These are phyloP conservation scores for Chrysosporium keratinophilum DNA, from an alignment of 2,329 filamentous ascomycete genomes.

Conservation along the genomic window DNA sequence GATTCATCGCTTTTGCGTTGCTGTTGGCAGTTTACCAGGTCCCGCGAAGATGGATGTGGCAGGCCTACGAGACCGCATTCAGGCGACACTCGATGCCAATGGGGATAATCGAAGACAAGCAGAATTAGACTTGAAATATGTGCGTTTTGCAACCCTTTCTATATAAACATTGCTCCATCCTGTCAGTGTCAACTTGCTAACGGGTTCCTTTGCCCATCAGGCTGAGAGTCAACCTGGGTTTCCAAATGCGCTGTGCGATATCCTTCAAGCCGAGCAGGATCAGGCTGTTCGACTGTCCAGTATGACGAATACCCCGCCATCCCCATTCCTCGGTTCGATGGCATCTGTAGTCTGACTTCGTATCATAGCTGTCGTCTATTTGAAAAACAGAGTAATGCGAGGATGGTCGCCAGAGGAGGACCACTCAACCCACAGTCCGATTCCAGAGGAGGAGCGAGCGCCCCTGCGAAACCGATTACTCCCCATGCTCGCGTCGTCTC, in stretches of 20 bases:
- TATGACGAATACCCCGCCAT: constrained; percentile 42
- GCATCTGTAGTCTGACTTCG: constrained; percentile 9
- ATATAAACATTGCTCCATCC: not conserved
- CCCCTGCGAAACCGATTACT: constrained; percentile 80
- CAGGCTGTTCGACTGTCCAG: constrained; percentile 75
- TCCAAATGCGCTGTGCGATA: constrained; percentile 78
- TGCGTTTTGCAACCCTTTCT: constrained; percentile 29
- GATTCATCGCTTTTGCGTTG: not conserved
- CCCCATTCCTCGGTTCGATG: constrained; percentile 10
- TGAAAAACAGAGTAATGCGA: constrained; percentile 93
- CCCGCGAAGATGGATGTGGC: constrained; percentile 48
- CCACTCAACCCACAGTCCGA: constrained; percentile 59
- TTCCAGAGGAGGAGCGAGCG: constrained; percentile 80
- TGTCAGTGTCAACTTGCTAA: not conserved
- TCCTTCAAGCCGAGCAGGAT: constrained; percentile 81
- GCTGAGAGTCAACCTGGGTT: constrained; percentile 86
- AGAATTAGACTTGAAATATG: constrained; percentile 55
- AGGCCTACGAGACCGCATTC: constrained; percentile 52
- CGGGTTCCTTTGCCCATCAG: constrained; percentile 36
- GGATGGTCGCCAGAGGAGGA: constrained; percentile 77
- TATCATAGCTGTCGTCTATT: constrained; percentile 74
- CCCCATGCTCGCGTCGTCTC: constrained; percentile 72
- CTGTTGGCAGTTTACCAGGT: constrained; percentile 9
- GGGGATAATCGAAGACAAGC: constrained; percentile 52
- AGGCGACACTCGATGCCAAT: constrained; percentile 54